A percentile compares a stretch with the other conserved stretches of the same genome.
phyloP scores from a whole-genome alignment of 192 early-diverging fungal genomes.

The Backusella circina region DNA sequence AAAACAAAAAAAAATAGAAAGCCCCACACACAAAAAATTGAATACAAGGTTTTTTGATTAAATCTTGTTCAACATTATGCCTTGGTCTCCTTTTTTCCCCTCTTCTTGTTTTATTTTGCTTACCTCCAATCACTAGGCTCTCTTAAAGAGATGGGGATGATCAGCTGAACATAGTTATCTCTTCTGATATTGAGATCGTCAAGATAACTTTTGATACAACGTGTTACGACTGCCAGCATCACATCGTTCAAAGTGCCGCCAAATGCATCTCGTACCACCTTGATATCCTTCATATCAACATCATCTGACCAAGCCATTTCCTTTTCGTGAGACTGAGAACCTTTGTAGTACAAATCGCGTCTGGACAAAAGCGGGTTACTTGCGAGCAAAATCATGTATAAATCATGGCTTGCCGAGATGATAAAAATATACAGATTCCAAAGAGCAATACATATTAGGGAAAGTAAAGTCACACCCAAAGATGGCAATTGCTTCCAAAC shows the following conservation, averaged over 20 bases:
- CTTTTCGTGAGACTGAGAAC: conserved; percentile 19
- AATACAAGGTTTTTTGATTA: not conserved
- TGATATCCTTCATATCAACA: conserved; percentile 19
- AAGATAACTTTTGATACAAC: conserved; percentile 20
- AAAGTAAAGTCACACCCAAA: not conserved
- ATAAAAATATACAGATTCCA: not conserved
- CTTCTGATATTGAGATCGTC: conserved; percentile 5
- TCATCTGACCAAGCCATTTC: conserved; percentile 31
- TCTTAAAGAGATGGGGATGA: conserved; percentile 33
- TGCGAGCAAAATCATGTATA: not conserved
- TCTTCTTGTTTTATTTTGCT: not conserved
- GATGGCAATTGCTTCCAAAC: not conserved
- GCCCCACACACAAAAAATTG: not conserved
- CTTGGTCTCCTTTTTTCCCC: not conserved
- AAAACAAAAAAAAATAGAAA: not conserved
- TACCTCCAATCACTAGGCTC: conserved; percentile 23
- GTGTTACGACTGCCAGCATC: conserved; percentile 23
- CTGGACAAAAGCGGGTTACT: not conserved
- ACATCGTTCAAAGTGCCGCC: conserved; percentile 34
- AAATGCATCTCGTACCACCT: conserved; percentile 25
- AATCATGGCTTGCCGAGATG: not conserved
- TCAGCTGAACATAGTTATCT: conserved; percentile 17
- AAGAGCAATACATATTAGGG: not conserved
- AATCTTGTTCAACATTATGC: not conserved
- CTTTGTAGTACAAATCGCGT: conserved; percentile 22